Conservation (phyloP, 371 early-diverging fungal species). For the Entomophthora muscae region DNA sequence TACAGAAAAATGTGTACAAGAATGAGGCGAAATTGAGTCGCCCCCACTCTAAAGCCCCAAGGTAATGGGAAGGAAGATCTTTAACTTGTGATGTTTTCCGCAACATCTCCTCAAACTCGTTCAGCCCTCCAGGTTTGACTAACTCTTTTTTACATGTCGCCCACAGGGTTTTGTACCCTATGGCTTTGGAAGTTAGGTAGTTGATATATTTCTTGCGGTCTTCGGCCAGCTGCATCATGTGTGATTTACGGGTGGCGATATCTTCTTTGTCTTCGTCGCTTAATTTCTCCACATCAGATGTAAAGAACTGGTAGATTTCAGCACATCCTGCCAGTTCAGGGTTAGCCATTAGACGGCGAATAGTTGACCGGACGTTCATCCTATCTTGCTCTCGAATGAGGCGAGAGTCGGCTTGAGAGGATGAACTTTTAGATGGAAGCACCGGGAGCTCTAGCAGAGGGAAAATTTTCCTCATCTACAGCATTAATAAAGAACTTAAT, state of each 20-base stretch:
- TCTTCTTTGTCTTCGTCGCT: conserved; percentile 23
- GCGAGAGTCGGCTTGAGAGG: neutral
- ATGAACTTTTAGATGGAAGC: conserved; percentile 3
- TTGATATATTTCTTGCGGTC: conserved; percentile 24
- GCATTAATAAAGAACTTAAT: neutral
- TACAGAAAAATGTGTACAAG: conserved; percentile 33
- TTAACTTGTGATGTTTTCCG: conserved; percentile 20
- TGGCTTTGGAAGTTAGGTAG: conserved; percentile 29
- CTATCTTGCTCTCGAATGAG: conserved; percentile 33
- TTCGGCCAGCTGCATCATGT: conserved; percentile 23
- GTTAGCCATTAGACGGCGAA: conserved; percentile 23
- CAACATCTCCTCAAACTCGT: conserved; percentile 20
- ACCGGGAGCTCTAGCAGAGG: conserved; percentile 13
- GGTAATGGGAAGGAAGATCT: conserved; percentile 26
- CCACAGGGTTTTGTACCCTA: conserved; percentile 26
- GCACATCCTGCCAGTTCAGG: conserved; percentile 20
- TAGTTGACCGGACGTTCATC: conserved; percentile 23
- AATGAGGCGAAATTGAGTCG: conserved; percentile 37
- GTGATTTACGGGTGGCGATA: conserved; percentile 16
- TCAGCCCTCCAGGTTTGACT: conserved; percentile 27
- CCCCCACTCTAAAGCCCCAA: conserved; percentile 38
- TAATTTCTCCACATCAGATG: conserved; percentile 21
- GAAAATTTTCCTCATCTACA: conserved; percentile 9
- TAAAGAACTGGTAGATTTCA: conserved; percentile 24
- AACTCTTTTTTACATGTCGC: conserved; percentile 29